Percentiles rank a stretch among this genome's conserved stretches.
Conservation (phyloP, 768 basidiomycete genomes). For the Suillus bovinus region DNA sequence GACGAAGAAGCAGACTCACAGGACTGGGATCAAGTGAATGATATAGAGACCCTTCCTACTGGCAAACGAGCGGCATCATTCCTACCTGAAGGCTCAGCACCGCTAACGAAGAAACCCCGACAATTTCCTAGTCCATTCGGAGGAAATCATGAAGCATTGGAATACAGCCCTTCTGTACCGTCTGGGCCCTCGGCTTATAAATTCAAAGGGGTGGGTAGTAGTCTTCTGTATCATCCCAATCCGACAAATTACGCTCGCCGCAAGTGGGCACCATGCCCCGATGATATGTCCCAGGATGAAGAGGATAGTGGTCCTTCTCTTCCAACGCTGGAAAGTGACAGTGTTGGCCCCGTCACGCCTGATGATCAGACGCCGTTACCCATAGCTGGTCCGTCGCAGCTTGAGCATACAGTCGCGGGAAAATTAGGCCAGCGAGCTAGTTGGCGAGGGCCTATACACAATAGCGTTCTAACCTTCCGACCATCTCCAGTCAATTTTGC, state of each 20-base stretch:
- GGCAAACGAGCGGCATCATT: conserved; percentile 26
- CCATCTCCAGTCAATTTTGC: conserved; percentile 68
- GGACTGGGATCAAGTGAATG: conserved; percentile 15
- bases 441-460: conserved; percentile 15
- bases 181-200: conserved; percentile 26
- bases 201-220: conserved; percentile 40
- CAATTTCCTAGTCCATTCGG: conserved; percentile 16
- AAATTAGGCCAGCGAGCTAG: conserved; percentile 5
- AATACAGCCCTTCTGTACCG: conserved; percentile 25
- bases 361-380: conserved; percentile 50
- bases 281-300: conserved; percentile 36
- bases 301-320: conserved; percentile 33
- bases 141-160: conserved; percentile 27
- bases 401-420: conserved; percentile 9
- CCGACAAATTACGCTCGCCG: conserved; percentile 60
- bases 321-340: conserved; percentile 47
- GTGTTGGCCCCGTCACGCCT: conserved; percentile 54
- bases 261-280: conserved; percentile 47
- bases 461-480: conserved; percentile 52
- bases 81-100: conserved; percentile 26
- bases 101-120: conserved; percentile 29
- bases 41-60: conserved; percentile 14
- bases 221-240: conserved; percentile 58
- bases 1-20: conserved; percentile 21
- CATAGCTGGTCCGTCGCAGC: conserved; percentile 34